Evolutionary conservation across 768 basidiomycete genomes (phyloP).

Genomic region (Leccinum truebloodii): DNA sequence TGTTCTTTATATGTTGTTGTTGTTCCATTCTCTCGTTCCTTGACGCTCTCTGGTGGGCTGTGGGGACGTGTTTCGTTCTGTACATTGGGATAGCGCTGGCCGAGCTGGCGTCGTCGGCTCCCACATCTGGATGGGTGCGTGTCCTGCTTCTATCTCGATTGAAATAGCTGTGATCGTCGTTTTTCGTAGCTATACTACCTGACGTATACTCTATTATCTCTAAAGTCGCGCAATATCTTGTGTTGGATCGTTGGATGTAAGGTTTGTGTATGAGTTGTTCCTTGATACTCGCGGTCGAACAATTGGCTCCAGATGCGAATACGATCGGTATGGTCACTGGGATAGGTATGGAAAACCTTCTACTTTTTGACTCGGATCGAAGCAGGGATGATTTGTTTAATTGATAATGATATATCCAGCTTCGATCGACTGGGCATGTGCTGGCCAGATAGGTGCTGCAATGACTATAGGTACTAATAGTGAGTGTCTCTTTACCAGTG

Average conservation of each 20-base stretch:
- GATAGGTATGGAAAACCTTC: constrained; percentile 23
- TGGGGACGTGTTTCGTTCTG: constrained; percentile 37
- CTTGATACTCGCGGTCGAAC: neutral
- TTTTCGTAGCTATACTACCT: constrained; percentile 56
- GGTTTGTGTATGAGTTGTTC: constrained; percentile 14
- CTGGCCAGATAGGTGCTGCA: constrained; percentile 64
- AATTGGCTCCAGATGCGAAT: constrained; percentile 40
- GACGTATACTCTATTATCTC: constrained; percentile 57
- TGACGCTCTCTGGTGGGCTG: constrained; percentile 31
- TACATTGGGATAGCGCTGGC: constrained; percentile 40
- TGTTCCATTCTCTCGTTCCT: neutral
- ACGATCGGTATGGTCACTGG: constrained; percentile 49
- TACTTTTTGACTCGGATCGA: neutral
- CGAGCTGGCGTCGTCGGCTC: constrained; percentile 39
- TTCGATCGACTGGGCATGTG: constrained; percentile 64
- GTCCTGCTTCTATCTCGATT: neutral
- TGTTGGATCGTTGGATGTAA: constrained; percentile 69
- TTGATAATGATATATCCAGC: constrained; percentile 40
- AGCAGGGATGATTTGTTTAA: constrained; percentile 22
- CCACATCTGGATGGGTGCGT: constrained; percentile 39
- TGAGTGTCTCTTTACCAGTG: constrained; percentile 35
- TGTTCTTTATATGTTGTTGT: constrained; percentile 4
- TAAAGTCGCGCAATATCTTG: constrained; percentile 55
- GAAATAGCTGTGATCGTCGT: neutral
- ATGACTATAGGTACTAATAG: constrained; percentile 56